Evolutionary conservation across 2,329 filamentous ascomycete genomes (phyloP).

Genomic region (Diaporthe citrichinensis): DNA sequence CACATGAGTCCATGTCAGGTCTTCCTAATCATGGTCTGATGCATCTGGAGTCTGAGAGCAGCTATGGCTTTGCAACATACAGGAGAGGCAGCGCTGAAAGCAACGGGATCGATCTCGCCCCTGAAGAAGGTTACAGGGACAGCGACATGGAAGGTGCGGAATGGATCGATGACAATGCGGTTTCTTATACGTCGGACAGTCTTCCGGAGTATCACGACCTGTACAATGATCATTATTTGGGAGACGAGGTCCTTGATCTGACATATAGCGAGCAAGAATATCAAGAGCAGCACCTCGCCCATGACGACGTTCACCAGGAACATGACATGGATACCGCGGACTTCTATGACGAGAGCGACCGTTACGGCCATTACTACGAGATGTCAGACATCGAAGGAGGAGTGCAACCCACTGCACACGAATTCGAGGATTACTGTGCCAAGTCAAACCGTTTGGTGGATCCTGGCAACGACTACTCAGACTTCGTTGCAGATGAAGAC

Average conservation of each 20-base stretch:
- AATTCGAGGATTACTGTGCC: background rate
- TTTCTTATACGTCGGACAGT: background rate
- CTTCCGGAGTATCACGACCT: background rate
- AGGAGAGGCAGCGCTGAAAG: background rate
- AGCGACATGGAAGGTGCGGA: background rate
- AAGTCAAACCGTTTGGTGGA: background rate
- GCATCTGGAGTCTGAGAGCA: background rate
- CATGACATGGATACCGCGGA: background rate
- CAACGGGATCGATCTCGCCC: background rate
- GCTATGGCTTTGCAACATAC: background rate
- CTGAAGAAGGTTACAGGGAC: background rate
- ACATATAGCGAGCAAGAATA: background rate
- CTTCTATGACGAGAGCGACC: background rate
- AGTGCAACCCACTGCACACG: background rate
- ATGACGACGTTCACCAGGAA: background rate
- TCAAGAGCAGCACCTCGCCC: background rate
- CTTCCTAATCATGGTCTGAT: background rate
- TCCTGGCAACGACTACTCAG: background rate
- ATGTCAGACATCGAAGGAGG: background rate
- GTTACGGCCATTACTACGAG: background rate
- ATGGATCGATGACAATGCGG: background rate
- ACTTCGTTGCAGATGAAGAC: background rate
- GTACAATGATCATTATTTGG: background rate
- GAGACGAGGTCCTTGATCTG: background rate
- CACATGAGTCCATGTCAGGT: background rate